Evolutionary conservation across 1,139 yeast species (phyloP), one percentile per base, ranked within the genome.

Genomic region (Taiozyma sp.): DNA sequence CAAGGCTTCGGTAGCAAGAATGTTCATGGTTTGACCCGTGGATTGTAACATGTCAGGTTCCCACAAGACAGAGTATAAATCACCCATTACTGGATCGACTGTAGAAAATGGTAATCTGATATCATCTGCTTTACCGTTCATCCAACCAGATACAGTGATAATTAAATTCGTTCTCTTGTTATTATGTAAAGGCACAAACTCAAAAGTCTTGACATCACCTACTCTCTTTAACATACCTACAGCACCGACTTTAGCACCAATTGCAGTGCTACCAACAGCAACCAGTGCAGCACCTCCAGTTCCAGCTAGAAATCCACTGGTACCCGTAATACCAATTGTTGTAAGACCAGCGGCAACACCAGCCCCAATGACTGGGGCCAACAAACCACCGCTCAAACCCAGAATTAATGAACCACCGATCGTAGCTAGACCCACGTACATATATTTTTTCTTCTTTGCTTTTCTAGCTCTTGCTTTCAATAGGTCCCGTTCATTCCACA

Each of bases 291-390:
- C 89, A 44, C 99, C 99, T 29, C 97, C 99, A 2, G 95, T 90
- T 46, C 99, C 99, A 0, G 98, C 97, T 41, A 95, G 72, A 61
- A 95, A 93, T 1, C 96, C 89, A 22, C 90, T 71, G 0, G 99
- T 91, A 23, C 99, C 99, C 2, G 89, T 76, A 29, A 95, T 87
- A 29, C 99, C 99, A 32, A 93, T 83, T 0, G 99, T 93, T 0
- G 98, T 86, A 45, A 95, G 74, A 12, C 99, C 99, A 3, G 99
- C 98, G 2, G 99, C 99, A 29, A 95, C 67, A 60, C 99, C 99
- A 1, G 98, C 98, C 45, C 99, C 99, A 63, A 95, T 95, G 5
- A 95, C 96, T 0, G 99, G 99, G 0, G 99, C 99, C 48, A 95
- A 73, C 46, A 95, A 70, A 3, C 99, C 99, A 14, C 97, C 98